Conservation (phyloP, 2,329 filamentous ascomycete genomes). For the Colletotrichum cuscutae region DNA sequence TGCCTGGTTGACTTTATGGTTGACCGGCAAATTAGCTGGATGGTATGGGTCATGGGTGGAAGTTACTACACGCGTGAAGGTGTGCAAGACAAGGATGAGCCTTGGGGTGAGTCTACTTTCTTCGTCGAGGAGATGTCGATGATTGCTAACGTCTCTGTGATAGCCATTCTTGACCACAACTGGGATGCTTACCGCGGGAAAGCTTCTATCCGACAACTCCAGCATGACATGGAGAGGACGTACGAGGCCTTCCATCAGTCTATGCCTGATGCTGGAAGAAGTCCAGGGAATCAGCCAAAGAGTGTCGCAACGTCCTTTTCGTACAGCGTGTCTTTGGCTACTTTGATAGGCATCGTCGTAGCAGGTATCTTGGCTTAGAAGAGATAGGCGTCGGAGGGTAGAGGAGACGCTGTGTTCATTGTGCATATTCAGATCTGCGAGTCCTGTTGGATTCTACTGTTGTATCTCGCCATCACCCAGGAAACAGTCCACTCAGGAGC, state of each 20-base stretch:
- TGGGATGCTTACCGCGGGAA: slow-evolving; percentile 19
- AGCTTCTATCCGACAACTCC: slow-evolving; percentile 2
- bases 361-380: not conserved
- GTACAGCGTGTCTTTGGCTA: not conserved
- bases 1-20: slow-evolving; percentile 54
- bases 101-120: slow-evolving; percentile 49
- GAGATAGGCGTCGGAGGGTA: not conserved
- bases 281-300: slow-evolving; percentile 1
- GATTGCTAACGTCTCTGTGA: not conserved
- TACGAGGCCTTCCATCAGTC: slow-evolving; percentile 17
- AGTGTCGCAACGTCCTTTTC: not conserved
- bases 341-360: not conserved
- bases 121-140: too few relatives aligned
- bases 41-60: slow-evolving; percentile 60
- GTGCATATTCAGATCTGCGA: not conserved
- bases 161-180: slow-evolving; percentile 12
- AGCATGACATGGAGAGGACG: slow-evolving; percentile 16
- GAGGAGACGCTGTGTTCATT: not conserved
- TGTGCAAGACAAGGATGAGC: slow-evolving; percentile 57
- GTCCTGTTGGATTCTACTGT: too few relatives aligned
- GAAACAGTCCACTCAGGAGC: too few relatives aligned
- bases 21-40: slow-evolving; percentile 48
- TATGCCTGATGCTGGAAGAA: not conserved
- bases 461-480: too few relatives aligned
- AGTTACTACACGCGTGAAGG: slow-evolving; percentile 60